phyloP scores from a whole-genome alignment of 169 alveolate genomes.

The Cryptosporidium ubiquitum region DNA sequence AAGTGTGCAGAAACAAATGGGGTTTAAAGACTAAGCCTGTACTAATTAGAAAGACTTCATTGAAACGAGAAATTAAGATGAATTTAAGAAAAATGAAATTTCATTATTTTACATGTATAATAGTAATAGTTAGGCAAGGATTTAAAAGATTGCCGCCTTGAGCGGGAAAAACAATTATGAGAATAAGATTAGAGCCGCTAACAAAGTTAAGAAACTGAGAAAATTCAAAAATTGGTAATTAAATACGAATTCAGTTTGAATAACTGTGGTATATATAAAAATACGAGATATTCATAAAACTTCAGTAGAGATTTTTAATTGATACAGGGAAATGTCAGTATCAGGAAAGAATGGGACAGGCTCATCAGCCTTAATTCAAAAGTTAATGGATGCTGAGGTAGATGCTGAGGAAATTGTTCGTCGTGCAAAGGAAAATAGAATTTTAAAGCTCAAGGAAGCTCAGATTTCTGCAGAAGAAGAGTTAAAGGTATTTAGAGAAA shows the following conservation, averaged over 20 bases:
- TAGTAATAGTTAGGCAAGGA: neutral
- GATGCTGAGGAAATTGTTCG: slow-evolving; percentile 73
- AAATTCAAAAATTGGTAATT: neutral
- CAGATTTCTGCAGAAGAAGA: slow-evolving; percentile 73
- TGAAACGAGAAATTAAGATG: neutral
- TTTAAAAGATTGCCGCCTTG: neutral
- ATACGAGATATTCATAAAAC: neutral
- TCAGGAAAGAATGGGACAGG: slow-evolving; percentile 52
- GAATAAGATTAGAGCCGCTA: neutral
- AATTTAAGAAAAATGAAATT: neutral
- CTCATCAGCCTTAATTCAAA: slow-evolving; percentile 65
- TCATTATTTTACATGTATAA: neutral
- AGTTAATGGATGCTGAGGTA: slow-evolving; percentile 60
- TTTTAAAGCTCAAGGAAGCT: slow-evolving; percentile 61
- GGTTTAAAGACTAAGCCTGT: neutral
- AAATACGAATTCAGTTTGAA: slow-evolving; percentile 2
- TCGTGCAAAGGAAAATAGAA: slow-evolving; percentile 69
- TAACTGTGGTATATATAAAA: neutral
- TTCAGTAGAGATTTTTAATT: neutral
- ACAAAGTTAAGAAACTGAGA: neutral
- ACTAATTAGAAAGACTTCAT: neutral
- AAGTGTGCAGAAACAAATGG: too few relatives aligned
- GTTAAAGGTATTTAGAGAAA: slow-evolving; percentile 47
- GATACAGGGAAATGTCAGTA: slow-evolving; percentile 37
- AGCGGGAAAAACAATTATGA: neutral